Evolutionary conservation across 2,329 filamentous ascomycete species (phyloP).

Genomic region (Colletotrichum tofieldiae): DNA sequence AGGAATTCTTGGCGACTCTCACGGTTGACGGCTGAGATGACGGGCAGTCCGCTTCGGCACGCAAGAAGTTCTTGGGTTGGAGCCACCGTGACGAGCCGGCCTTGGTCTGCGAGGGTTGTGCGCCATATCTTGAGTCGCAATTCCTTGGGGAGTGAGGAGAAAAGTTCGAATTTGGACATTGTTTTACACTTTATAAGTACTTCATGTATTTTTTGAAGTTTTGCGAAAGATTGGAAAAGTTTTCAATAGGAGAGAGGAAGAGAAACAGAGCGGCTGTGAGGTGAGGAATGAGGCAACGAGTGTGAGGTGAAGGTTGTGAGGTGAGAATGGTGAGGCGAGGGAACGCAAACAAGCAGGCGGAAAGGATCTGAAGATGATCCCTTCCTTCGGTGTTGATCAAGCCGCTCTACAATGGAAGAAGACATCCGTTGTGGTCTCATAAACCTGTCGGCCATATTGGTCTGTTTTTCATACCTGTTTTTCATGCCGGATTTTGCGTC

Average conservation of each 20-base stretch:
- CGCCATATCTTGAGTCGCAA: conserved; percentile 11
- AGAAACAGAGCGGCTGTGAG: not conserved
- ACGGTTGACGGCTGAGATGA: conserved; percentile 9
- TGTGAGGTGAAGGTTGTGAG: not conserved
- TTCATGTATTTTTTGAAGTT: not conserved
- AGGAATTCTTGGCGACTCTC: conserved; percentile 26
- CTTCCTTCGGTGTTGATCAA: too few relatives aligned
- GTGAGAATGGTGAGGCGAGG: not conserved
- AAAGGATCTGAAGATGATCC: not conserved
- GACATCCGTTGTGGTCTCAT: not conserved
- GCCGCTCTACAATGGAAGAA: not conserved
- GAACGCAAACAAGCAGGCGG: not conserved
- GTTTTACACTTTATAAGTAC: not conserved
- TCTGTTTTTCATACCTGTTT: not conserved
- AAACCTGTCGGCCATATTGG: too few relatives aligned
- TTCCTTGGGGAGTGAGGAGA: conserved; percentile 8
- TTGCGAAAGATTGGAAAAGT: not conserved
- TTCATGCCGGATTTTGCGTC: not conserved
- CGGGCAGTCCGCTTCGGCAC: conserved; percentile 7
- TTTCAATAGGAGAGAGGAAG: not conserved
- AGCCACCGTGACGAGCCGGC: conserved; percentile 9
- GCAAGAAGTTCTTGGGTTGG: not conserved
- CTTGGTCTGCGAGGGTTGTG: not conserved
- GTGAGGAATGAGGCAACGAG: not conserved
- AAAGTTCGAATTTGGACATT: conserved; percentile 3